Evolutionary conservation across 2,329 filamentous ascomycete species (phyloP).

Genomic region (Pezicula neosporulosa): DNA sequence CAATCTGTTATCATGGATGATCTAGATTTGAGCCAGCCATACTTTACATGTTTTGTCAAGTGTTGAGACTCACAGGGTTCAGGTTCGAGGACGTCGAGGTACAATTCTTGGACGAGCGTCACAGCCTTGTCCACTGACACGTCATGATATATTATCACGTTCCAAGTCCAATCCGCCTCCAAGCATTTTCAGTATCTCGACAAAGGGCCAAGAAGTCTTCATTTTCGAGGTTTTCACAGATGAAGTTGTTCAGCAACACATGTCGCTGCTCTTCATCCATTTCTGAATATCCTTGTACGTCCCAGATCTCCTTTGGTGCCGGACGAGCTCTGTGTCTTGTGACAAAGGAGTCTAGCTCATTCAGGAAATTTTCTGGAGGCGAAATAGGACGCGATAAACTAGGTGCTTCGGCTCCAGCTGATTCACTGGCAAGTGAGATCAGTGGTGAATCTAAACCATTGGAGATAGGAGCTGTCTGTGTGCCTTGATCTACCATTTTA

Average conservation of each 20-base stretch:
- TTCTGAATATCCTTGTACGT: constrained; percentile 20
- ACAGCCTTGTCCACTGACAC: background rate
- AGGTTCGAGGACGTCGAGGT: background rate
- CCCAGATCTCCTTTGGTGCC: constrained; percentile 20
- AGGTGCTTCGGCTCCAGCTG: background rate
- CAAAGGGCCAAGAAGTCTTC: constrained; percentile 46
- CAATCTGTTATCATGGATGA: too few relatives aligned
- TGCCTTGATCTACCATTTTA: constrained; percentile 25
- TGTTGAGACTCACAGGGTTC: background rate
- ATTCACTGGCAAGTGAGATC: background rate
- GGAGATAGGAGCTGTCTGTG: constrained; percentile 24
- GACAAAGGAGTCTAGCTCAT: constrained; percentile 19
- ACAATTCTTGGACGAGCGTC: background rate
- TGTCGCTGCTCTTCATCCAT: constrained; percentile 35
- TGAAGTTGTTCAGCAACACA: constrained; percentile 42
- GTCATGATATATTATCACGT: constrained; percentile 13
- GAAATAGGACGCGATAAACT: constrained; percentile 3
- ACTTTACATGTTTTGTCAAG: too few relatives aligned
- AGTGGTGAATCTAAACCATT: constrained; percentile 9
- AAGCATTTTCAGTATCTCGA: constrained; percentile 44
- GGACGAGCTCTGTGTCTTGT: constrained; percentile 17
- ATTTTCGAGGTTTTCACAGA: constrained; percentile 45
- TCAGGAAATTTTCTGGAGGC: constrained; percentile 14
- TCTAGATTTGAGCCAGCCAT: too few relatives aligned
- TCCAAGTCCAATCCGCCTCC: constrained; percentile 44